These are phyloP conservation scores for Pholiota adiposa DNA, from an alignment of 1,284 basidiomycete species.

Conservation along the genomic window DNA sequence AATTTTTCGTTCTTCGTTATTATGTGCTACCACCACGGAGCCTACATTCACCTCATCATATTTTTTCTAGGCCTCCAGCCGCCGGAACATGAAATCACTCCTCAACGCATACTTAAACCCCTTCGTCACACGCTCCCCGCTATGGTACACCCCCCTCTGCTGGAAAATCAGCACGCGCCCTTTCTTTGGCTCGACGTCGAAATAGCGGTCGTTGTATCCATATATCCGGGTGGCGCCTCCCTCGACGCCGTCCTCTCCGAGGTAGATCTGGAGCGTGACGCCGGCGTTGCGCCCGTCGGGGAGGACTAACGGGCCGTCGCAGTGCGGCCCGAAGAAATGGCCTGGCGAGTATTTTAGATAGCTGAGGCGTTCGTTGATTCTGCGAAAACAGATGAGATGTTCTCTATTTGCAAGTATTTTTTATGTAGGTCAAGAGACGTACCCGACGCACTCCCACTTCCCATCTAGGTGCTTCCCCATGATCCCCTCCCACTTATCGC, in stretches of 20 bases:
- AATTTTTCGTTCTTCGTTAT: too few species aligned
- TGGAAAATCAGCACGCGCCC: slow-evolving; percentile 44
- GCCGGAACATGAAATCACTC: slow-evolving; percentile 37
- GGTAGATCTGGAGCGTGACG: slow-evolving; percentile 42
- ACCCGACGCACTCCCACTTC: slow-evolving; percentile 36
- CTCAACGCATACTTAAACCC: slow-evolving; percentile 39
- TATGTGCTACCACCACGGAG: too few species aligned
- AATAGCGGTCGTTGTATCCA: slow-evolving; percentile 17
- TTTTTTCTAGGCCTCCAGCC: background rate
- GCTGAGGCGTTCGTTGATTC: slow-evolving; percentile 40
- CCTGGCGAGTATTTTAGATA: slow-evolving; percentile 40
- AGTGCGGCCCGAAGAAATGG: slow-evolving; percentile 38
- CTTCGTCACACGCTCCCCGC: slow-evolving; percentile 37
- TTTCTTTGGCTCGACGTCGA: slow-evolving; percentile 39
- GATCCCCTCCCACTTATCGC: slow-evolving; percentile 31
- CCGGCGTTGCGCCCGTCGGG: slow-evolving; percentile 36
- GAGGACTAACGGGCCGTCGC: slow-evolving; percentile 33
- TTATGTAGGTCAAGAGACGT: too few species aligned
- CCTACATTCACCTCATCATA: too few species aligned
- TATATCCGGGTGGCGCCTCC: slow-evolving; percentile 41
- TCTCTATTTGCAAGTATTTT: background rate
- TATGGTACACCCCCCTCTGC: slow-evolving; percentile 35
- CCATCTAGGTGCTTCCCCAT: slow-evolving; percentile 23
- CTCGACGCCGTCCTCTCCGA: slow-evolving; percentile 34
- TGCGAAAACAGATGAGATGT: slow-evolving; percentile 8